Evolutionary conservation across 2,329 filamentous ascomycete genomes (phyloP).

Genomic region (Diaporthe humulicola): DNA sequence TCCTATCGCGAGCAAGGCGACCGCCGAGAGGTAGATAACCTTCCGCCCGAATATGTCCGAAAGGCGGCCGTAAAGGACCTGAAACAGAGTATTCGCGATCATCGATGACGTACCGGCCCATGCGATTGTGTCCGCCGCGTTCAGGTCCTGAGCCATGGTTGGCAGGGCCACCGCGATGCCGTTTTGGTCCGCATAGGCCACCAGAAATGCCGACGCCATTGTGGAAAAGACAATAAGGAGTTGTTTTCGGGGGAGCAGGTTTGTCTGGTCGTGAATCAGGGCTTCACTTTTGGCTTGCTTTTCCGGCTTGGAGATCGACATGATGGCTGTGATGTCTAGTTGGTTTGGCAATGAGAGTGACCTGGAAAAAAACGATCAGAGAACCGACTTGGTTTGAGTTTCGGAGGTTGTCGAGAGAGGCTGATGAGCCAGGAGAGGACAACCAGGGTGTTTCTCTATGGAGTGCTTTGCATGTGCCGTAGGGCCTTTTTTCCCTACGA

Average conservation of each 20-base stretch:
- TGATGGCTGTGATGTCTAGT: neutral
- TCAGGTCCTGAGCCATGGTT: conserved; percentile 52
- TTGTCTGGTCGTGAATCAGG: conserved; percentile 46
- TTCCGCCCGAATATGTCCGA: conserved; percentile 55
- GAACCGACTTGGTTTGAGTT: too few relatives aligned
- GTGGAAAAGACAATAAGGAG: conserved; percentile 48
- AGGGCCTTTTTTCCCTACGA: neutral
- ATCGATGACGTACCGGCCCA: conserved; percentile 55
- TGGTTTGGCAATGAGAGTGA: neutral
- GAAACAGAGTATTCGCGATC: conserved; percentile 52
- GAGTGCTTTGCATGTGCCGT: neutral
- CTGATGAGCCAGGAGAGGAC: neutral
- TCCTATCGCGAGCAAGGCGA: conserved; percentile 47
- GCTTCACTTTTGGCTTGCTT: conserved; percentile 28
- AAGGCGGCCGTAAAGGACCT: conserved; percentile 52
- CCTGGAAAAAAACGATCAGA: neutral
- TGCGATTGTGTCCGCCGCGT: conserved; percentile 48
- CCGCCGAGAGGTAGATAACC: conserved; percentile 47
- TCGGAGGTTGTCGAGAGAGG: neutral
- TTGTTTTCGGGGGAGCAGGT: conserved; percentile 50
- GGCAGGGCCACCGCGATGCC: conserved; percentile 51
- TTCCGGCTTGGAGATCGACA: neutral
- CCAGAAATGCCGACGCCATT: conserved; percentile 49
- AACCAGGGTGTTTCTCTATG: neutral
- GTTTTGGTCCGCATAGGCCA: conserved; percentile 54